Evolutionary conservation across 306 rosid species (phyloP).

Genomic region (Begonia fuchsioides): DNA sequence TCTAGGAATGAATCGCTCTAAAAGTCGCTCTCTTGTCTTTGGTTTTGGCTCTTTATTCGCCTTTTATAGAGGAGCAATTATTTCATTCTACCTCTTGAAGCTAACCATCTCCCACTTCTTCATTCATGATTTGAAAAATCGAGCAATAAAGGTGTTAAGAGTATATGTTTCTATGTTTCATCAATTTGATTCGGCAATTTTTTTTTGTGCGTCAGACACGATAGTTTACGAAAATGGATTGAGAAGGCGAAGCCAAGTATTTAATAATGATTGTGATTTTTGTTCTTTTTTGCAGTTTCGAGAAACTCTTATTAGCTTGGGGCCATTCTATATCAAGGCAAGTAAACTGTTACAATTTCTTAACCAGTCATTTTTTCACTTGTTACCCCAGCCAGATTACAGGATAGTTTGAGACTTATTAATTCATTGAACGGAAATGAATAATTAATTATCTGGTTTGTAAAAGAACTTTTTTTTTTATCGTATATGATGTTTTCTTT

Average conservation of each 20-base stretch:
- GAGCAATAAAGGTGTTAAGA: conserved; percentile 59
- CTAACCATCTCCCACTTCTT: conserved; percentile 59
- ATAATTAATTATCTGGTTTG: too few relatives aligned
- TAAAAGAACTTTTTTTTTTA: too few relatives aligned
- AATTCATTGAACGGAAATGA: too few relatives aligned
- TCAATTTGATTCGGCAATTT: too few relatives aligned
- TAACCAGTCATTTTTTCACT: conserved; percentile 1
- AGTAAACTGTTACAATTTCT: conserved; percentile 23
- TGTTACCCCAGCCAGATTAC: neutral
- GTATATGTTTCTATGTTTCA: neutral
- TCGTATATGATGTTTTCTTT: conserved; percentile 1
- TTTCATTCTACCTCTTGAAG: conserved; percentile 71
- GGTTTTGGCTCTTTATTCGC: conserved; percentile 79
- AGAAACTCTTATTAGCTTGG: conserved; percentile 78
- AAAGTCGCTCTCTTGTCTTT: conserved; percentile 43
- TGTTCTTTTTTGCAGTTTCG: conserved; percentile 71
- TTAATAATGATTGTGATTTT: conserved; percentile 20
- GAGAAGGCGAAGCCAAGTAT: conserved; percentile 8
- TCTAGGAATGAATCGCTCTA: conserved; percentile 53
- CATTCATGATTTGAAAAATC: conserved; percentile 43
- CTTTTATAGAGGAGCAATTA: conserved; percentile 71
- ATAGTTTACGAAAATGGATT: too few relatives aligned
- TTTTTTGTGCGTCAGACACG: too few relatives aligned
- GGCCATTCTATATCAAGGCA: conserved; percentile 96
- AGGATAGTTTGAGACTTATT: too few relatives aligned